Percentiles rank a stretch among this genome's conserved stretches.
phyloP scores from a whole-genome alignment of 768 basidiomycete species.

The Russula emetica region DNA sequence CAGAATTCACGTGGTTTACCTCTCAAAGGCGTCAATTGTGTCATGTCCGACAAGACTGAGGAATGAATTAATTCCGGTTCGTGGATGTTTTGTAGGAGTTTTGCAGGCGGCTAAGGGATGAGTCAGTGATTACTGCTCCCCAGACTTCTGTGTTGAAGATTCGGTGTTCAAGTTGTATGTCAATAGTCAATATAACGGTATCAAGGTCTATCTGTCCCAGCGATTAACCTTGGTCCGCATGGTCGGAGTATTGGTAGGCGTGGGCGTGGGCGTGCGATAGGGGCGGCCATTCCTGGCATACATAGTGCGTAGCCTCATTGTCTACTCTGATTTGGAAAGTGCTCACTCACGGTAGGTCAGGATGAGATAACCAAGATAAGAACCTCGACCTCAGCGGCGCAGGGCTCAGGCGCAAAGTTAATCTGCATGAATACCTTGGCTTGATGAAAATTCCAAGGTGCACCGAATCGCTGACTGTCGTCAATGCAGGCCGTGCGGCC shows the following conservation, averaged over 20 bases:
- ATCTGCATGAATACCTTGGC: background rate
- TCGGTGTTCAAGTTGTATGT: background rate
- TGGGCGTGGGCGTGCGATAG: background rate
- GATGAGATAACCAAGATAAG: slow-evolving; percentile 18
- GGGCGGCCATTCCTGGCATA: background rate
- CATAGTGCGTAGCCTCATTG: slow-evolving; percentile 9
- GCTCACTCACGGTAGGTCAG: slow-evolving; percentile 3
- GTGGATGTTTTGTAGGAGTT: background rate
- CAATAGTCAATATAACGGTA: background rate
- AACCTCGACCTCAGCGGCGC: background rate
- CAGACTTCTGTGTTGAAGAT: background rate
- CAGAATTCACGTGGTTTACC: slow-evolving; percentile 2
- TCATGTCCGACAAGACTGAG: background rate
- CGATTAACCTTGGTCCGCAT: background rate
- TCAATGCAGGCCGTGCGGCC: background rate
- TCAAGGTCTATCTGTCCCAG: background rate
- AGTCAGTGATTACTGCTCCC: background rate
- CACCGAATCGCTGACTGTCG: background rate
- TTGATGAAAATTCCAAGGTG: background rate
- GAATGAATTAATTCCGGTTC: background rate
- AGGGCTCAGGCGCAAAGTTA: background rate
- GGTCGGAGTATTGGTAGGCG: background rate
- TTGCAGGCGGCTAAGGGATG: background rate
- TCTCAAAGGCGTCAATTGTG: background rate
- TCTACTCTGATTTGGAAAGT: slow-evolving; percentile 16